Evolutionary conservation across 352 stramenopile genomes (phyloP), one percentile per base, ranked within the genome.

Genomic region (Pythium plurisporium): DNA sequence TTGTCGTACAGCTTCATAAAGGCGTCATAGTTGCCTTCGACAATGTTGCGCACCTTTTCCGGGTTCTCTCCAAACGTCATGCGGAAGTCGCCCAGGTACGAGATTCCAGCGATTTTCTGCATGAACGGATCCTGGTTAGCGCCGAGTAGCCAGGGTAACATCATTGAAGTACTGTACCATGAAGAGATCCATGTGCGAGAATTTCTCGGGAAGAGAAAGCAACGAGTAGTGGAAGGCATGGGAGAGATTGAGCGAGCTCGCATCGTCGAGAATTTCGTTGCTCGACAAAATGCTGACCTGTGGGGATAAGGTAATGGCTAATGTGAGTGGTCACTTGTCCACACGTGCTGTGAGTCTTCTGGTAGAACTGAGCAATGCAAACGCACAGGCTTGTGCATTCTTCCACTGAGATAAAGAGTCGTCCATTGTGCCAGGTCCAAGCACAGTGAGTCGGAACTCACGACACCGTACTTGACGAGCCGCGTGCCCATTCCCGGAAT

Each of bases 21-120:
- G 7, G 65, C 72, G 25, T 74, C 73, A 26, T 90, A 72, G 65
- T 93, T 95, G 58, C 82, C 79, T n/a, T 82, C 76, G 22, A 96
- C 87, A 62, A 96, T 96, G 59, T 96, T 96, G 57, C 83, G 80
- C 22, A 96, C 87, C 50, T 96, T 96, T 54, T 88, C 88, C 6
- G 86, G 87, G 61, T 96, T 96, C 63, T 96, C 87, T 8, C 86
- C 86, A 59, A 96, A 95, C 26, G 70, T 83, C 87, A 96, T 96
- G 31, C 87, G 82, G 50, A 96, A 95, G 62, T 96, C 87, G 31
- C 87, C 87, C 15, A 88, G 44, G 64, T 96, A 96, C 41, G 87
- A 96, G 43, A 96, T 94, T 3, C 86, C 82, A 15, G 87, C 87
- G 27, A 96, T 94, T 69, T 84, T 87, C 84, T 94, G 47, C 27